A percentile compares a stretch with the other conserved stretches of the same genome.
phyloP scores from a whole-genome alignment of 2,329 filamentous ascomycete species.

The Graphiopsis chlorocephala region DNA sequence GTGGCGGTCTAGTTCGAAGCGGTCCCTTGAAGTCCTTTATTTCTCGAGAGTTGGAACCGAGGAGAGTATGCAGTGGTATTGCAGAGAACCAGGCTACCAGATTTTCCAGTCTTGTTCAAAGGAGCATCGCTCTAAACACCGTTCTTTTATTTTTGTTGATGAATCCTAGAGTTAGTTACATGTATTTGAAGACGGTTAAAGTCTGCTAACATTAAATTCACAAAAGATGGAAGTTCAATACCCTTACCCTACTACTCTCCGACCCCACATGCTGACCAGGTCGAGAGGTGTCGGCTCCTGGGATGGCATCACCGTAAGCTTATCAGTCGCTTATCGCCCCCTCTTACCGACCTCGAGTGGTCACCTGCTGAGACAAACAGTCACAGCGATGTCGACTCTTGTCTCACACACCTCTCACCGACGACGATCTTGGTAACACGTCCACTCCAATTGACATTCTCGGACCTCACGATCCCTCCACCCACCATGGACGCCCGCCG shows the following conservation, averaged over 20 bases:
- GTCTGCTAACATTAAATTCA: background rate
- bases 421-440: background rate
- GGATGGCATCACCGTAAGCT: background rate
- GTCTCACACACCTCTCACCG: background rate
- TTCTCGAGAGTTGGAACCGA: background rate
- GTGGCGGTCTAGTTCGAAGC: background rate
- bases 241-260: background rate
- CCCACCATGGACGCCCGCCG: constrained; percentile 59
- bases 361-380: constrained; percentile 2
- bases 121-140: background rate
- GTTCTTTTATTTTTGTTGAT: background rate
- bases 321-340: background rate
- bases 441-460: background rate
- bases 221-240: background rate
- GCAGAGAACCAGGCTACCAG: background rate
- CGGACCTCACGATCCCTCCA: background rate
- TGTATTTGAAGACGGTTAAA: background rate
- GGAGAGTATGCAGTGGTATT: background rate
- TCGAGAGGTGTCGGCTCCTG: background rate
- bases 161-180: background rate
- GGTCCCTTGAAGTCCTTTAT: background rate
- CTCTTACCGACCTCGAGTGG: background rate
- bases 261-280: background rate
- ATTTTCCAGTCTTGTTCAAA: background rate
- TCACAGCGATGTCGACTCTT: background rate